phyloP scores from a whole-genome alignment of 805 yeast species.

The Kurtzmaniella cleridarum region DNA sequence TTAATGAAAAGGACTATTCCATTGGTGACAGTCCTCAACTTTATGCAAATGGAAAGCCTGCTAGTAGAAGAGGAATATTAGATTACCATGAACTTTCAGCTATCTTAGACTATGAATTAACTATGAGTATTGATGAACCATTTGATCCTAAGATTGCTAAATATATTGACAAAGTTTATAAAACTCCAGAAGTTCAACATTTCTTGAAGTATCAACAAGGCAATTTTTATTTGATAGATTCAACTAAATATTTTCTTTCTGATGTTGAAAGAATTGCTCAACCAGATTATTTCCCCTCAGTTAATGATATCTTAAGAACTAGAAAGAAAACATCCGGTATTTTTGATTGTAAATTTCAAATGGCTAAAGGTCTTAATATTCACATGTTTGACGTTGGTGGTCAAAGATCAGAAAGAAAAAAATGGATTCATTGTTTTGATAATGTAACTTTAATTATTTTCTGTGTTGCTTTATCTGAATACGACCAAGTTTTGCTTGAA shows the following conservation, averaged over 20 bases:
- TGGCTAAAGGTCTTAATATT: constrained; percentile 48
- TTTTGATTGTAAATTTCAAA: constrained; percentile 71
- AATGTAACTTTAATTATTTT: constrained; percentile 85
- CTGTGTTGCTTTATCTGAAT: constrained; percentile 87
- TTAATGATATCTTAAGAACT: constrained; percentile 76
- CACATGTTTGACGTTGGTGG: constrained; percentile 84
- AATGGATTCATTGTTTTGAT: constrained; percentile 97
- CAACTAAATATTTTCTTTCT: constrained; percentile 72
- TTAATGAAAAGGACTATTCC: constrained; percentile 1
- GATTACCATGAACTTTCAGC: constrained; percentile 36
- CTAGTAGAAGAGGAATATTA: constrained; percentile 15
- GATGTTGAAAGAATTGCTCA: constrained; percentile 57
- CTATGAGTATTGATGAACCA: constrained; percentile 48
- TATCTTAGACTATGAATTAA: constrained; percentile 42
- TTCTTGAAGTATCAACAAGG: constrained; percentile 57
- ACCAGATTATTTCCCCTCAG: constrained; percentile 63
- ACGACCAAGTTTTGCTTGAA: constrained; percentile 81
- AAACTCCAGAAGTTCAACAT: constrained; percentile 48
- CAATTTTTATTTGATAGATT: constrained; percentile 78
- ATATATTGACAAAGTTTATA: constrained; percentile 51
- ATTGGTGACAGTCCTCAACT: constrained; percentile 3
- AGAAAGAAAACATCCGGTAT: constrained; percentile 93
- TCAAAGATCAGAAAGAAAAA: constrained; percentile 90
- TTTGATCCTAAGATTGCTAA: constrained; percentile 47
- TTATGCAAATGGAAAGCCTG: not conserved